phyloP scores from a whole-genome alignment of 371 early-diverging fungal genomes.

The Rhizopus arrhizus region DNA sequence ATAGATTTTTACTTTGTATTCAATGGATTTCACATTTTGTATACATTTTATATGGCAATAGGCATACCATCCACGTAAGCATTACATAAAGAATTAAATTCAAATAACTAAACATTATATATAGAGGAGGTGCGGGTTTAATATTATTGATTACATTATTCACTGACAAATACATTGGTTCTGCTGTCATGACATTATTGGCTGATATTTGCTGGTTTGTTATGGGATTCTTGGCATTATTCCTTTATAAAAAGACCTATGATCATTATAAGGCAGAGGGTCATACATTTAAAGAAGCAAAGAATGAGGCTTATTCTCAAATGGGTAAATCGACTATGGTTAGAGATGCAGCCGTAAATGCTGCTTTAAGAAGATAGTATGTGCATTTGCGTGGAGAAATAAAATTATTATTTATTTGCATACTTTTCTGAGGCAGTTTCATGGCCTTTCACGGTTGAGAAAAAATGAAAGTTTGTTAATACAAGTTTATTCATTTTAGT shows the following conservation, averaged over 20 bases:
- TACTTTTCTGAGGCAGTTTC: too few species aligned
- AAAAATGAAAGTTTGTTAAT: too few species aligned
- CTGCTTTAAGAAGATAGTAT: slow-evolving; percentile 39
- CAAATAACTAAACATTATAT: background rate
- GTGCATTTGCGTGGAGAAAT: slow-evolving; percentile 3
- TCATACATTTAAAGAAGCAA: slow-evolving; percentile 83
- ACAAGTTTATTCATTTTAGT: too few species aligned
- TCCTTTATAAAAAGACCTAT: slow-evolving; percentile 68
- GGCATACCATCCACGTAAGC: slow-evolving; percentile 78
- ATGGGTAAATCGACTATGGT: slow-evolving; percentile 56
- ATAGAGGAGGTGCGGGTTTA: slow-evolving; percentile 81
- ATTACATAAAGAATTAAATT: slow-evolving; percentile 1
- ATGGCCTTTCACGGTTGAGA: too few species aligned
- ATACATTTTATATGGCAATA: slow-evolving; percentile 81
- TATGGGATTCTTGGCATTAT: slow-evolving; percentile 58
- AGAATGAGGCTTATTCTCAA: slow-evolving; percentile 68
- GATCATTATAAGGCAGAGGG: slow-evolving; percentile 77
- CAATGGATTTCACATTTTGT: slow-evolving; percentile 83
- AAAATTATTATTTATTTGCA: slow-evolving; percentile 2
- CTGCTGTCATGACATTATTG: slow-evolving; percentile 70
- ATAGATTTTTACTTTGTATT: slow-evolving; percentile 81
- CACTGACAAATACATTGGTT: slow-evolving; percentile 67
- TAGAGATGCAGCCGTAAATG: slow-evolving; percentile 54
- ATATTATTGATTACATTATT: slow-evolving; percentile 76
- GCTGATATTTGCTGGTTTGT: slow-evolving; percentile 72